Conservation (phyloP, 1,139 yeast species). For the Yamadazyma buinensis region DNA sequence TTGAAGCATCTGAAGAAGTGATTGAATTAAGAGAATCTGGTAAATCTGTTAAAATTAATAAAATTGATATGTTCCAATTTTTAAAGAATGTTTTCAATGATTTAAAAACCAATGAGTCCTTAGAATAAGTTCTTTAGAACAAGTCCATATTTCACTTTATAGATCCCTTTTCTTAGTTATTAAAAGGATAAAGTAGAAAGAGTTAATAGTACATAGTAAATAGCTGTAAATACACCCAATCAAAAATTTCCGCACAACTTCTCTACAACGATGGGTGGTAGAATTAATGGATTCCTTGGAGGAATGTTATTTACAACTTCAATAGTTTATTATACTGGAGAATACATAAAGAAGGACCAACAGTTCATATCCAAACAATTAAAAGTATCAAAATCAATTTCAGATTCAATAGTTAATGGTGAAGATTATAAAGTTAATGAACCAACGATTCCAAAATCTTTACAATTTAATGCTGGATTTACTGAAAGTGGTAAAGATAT, state of each 20-base stretch:
- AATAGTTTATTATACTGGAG: conserved; percentile 60
- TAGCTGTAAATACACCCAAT: not conserved
- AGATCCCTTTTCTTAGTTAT: no score
- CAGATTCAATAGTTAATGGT: conserved; percentile 46
- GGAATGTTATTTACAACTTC: conserved; percentile 68
- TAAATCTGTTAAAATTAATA: conserved; percentile 25
- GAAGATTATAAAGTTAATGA: conserved; percentile 36
- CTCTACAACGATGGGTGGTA: conserved; percentile 27
- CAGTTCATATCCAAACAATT: conserved; percentile 46
- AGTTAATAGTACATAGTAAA: conserved; percentile 2
- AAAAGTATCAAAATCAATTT: conserved; percentile 42
- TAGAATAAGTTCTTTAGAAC: no score
- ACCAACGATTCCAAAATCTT: conserved; percentile 12
- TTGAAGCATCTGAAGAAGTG: conserved; percentile 54
- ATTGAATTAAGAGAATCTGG: conserved; percentile 36
- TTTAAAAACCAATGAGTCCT: no score
- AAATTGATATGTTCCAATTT: conserved; percentile 42
- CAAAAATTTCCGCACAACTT: no score
- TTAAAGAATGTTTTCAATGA: conserved; percentile 30
- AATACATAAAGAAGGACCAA: conserved; percentile 51
- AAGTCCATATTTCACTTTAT: no score
- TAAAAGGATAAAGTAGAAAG: no score
- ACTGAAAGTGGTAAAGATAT: conserved; percentile 72
- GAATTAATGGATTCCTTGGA: conserved; percentile 66
- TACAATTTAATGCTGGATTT: conserved; percentile 35